Percentiles rank a stretch among this genome's conserved stretches.
Evolutionary conservation across 345 rosid genomes (phyloP).

Genomic region (Durio zibethinus): DNA sequence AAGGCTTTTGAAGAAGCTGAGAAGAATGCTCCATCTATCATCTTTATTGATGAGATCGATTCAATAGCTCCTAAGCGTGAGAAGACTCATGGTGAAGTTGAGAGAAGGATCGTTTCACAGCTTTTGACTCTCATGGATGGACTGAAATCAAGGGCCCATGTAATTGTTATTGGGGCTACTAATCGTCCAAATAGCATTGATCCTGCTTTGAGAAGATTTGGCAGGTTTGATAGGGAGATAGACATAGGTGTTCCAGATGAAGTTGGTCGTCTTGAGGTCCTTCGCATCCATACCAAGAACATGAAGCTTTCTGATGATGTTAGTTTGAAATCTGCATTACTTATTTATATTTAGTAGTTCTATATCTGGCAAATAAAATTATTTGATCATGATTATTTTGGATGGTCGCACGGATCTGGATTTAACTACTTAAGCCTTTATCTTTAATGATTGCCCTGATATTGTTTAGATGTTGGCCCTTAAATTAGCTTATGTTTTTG

Average conservation of each 20-base stretch:
- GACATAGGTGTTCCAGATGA: slow-evolving; percentile 54
- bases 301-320: slow-evolving; percentile 52
- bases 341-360: neutral
- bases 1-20: slow-evolving; percentile 74
- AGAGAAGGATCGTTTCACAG: slow-evolving; percentile 59
- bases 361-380: neutral
- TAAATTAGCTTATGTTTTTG: neutral
- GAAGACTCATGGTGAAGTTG: slow-evolving; percentile 67
- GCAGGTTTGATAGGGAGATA: slow-evolving; percentile 51
- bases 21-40: slow-evolving; percentile 58
- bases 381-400: neutral
- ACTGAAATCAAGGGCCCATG: slow-evolving; percentile 47
- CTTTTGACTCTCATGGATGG: slow-evolving; percentile 58
- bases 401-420: neutral
- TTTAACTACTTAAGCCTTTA: neutral
- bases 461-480: neutral
- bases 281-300: slow-evolving; percentile 51
- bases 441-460: neutral
- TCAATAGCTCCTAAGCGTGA: slow-evolving; percentile 73
- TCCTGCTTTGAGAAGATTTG: slow-evolving; percentile 50
- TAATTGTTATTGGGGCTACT: slow-evolving; percentile 49
- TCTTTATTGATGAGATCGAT: slow-evolving; percentile 66
- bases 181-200: slow-evolving; percentile 48
- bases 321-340: slow-evolving; percentile 4
- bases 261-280: slow-evolving; percentile 50